These are phyloP conservation scores for Trichoderma afroharzianum DNA, from an alignment of 2,329 filamentous ascomycete species.

Conservation along the genomic window DNA sequence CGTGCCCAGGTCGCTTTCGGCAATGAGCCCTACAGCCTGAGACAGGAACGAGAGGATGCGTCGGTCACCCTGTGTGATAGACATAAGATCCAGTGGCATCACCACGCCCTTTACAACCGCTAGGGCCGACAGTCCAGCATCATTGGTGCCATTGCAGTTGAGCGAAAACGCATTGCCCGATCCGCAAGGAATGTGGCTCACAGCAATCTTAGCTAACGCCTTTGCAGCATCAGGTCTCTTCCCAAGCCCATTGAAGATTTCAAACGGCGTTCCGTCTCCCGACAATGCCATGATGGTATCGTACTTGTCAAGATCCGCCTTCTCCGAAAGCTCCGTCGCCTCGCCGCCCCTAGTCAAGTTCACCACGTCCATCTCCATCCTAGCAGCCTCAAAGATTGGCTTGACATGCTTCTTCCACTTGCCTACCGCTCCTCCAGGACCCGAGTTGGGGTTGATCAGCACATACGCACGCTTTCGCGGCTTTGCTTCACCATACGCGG, in stretches of 20 bases:
- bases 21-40: constrained; percentile 84
- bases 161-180: constrained; percentile 92
- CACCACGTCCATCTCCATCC: constrained; percentile 71
- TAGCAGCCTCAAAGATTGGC: constrained; percentile 78
- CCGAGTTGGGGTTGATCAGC: constrained; percentile 86
- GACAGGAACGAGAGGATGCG: constrained; percentile 84
- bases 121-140: constrained; percentile 71
- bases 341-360: constrained; percentile 70
- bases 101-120: constrained; percentile 81
- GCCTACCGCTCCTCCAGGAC: constrained; percentile 70
- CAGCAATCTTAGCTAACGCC: constrained; percentile 72
- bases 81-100: constrained; percentile 82
- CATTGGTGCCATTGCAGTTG: constrained; percentile 80
- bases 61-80: constrained; percentile 74
- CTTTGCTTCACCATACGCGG: constrained; percentile 67
- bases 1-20: constrained; percentile 84
- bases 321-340: constrained; percentile 70
- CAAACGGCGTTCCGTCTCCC: constrained; percentile 86
- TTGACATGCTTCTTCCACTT: constrained; percentile 72
- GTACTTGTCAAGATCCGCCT: constrained; percentile 72
- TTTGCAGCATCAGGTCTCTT: constrained; percentile 69
- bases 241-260: constrained; percentile 90
- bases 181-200: constrained; percentile 86
- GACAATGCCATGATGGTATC: constrained; percentile 88
- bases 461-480: constrained; percentile 77